Percentiles rank a stretch among this genome's conserved stretches.
These are phyloP conservation scores for Trametes sanguinea DNA, from an alignment of 768 basidiomycete species.

Conservation along the genomic window DNA sequence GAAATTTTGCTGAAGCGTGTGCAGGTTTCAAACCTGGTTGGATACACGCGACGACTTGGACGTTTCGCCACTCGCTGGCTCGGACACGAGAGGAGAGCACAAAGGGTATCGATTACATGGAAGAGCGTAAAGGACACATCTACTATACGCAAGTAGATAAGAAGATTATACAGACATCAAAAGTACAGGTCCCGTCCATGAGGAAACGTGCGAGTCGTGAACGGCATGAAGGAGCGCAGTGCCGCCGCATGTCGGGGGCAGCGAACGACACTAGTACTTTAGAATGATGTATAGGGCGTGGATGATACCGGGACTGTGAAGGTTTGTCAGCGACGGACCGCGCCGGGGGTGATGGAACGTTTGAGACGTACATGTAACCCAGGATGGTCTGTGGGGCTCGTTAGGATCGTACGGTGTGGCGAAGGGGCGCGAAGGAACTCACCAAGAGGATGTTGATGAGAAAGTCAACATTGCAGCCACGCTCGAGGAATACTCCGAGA, in stretches of 20 bases:
- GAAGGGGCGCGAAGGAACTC: conserved; percentile 21
- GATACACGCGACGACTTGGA: too few species aligned
- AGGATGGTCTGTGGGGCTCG: conserved; percentile 51
- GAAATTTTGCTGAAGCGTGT: too few species aligned
- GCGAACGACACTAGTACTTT: conserved; percentile 53
- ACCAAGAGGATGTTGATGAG: conserved; percentile 75
- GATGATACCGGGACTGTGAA: conserved; percentile 70
- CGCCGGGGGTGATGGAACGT: not conserved
- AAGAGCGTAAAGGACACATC: conserved; percentile 1
- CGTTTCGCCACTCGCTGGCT: not conserved
- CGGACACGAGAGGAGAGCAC: not conserved
- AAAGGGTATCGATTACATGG: conserved; percentile 16
- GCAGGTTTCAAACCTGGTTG: too few species aligned
- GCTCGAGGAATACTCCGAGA: conserved; percentile 85
- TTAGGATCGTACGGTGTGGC: not conserved
- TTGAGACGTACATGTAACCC: conserved; percentile 66
- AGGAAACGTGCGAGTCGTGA: conserved; percentile 23
- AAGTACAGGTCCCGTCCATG: conserved; percentile 12
- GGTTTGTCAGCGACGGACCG: conserved; percentile 24
- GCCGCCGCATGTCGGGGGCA: too few species aligned
- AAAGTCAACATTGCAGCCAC: conserved; percentile 79
- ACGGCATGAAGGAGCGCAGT: not conserved
- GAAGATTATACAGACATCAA: conserved; percentile 9
- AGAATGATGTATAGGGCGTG: conserved; percentile 84
- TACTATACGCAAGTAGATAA: conserved; percentile 9